Evolutionary conservation across 2,329 filamentous ascomycete genomes (phyloP).

Genomic region (Curvularia hawaiiensis): DNA sequence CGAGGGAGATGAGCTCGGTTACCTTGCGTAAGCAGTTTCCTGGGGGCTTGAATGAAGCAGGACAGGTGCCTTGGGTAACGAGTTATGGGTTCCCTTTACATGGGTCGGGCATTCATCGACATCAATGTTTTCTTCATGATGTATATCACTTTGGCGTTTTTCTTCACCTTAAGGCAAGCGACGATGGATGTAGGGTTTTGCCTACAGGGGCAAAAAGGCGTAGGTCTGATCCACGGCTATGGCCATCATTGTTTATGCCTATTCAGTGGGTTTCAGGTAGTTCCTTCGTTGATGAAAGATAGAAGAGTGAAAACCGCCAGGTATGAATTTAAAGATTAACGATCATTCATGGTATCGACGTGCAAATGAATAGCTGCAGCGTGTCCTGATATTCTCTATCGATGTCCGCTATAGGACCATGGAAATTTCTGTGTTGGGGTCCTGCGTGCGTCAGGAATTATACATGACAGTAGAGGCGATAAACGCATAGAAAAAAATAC

Average conservation of each 20-base stretch:
- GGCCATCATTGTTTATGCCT: background rate
- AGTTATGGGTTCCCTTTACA: constrained; percentile 13
- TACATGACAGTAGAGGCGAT: background rate
- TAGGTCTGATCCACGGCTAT: background rate
- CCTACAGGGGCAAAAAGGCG: background rate
- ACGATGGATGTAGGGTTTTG: background rate
- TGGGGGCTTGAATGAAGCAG: background rate
- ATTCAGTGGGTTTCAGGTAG: background rate
- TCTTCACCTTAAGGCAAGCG: background rate
- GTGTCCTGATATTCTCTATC: background rate
- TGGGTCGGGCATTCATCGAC: constrained; percentile 9
- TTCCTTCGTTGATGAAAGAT: background rate
- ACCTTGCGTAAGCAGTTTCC: constrained; percentile 70
- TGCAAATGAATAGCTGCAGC: background rate
- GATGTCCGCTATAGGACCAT: background rate
- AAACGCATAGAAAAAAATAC: too few species aligned
- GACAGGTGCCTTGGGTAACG: constrained; percentile 7
- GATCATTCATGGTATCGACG: background rate
- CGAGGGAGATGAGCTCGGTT: constrained; percentile 92
- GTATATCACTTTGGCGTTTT: constrained; percentile 15
- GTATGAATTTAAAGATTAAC: background rate
- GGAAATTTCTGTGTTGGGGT: background rate
- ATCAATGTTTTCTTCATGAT: constrained; percentile 6
- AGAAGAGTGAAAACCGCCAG: background rate
- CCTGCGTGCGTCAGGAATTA: background rate